phyloP scores from a whole-genome alignment of 2,329 filamentous ascomycete species.

The Pseudogymnoascus sp. region DNA sequence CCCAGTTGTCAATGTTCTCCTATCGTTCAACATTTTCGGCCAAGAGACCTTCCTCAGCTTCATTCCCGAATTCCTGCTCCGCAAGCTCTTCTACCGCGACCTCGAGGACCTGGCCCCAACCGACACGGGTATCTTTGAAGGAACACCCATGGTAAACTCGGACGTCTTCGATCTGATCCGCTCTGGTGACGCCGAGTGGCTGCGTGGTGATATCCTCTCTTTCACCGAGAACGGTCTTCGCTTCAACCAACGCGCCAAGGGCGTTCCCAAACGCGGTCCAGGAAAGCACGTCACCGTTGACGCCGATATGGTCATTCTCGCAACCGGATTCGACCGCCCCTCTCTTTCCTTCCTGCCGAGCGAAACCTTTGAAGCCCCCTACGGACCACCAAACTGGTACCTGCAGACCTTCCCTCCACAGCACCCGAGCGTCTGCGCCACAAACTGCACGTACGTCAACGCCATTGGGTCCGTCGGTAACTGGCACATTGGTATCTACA shows the following conservation, averaged over 20 bases:
- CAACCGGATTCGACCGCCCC: conserved; percentile 72
- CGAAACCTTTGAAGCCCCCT: conserved; percentile 64
- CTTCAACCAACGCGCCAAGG: conserved; percentile 64
- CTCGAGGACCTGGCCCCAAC: conserved; percentile 64
- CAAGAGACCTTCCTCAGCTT: conserved; percentile 67
- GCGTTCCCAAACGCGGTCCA: conserved; percentile 68
- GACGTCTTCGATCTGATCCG: conserved; percentile 71
- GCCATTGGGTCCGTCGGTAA: conserved; percentile 78
- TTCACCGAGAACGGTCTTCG: conserved; percentile 56
- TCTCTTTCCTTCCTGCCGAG: conserved; percentile 64
- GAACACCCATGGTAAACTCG: conserved; percentile 82
- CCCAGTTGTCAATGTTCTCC: conserved; percentile 60
- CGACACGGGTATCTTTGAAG: conserved; percentile 67
- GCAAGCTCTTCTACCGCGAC: conserved; percentile 76
- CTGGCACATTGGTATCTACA: conserved; percentile 87
- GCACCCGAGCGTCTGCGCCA: conserved; percentile 66
- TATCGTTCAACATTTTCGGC: conserved; percentile 72
- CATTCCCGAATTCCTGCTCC: conserved; percentile 69
- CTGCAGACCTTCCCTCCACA: conserved; percentile 74
- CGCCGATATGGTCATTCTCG: conserved; percentile 73
- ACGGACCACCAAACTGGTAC: conserved; percentile 78
- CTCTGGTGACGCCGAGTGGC: conserved; percentile 63
- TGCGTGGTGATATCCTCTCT: conserved; percentile 68
- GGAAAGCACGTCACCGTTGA: conserved; percentile 58
- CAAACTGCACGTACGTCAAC: conserved; percentile 76